phyloP scores from a whole-genome alignment of 148 eudicot genomes.

The Silene conica region DNA sequence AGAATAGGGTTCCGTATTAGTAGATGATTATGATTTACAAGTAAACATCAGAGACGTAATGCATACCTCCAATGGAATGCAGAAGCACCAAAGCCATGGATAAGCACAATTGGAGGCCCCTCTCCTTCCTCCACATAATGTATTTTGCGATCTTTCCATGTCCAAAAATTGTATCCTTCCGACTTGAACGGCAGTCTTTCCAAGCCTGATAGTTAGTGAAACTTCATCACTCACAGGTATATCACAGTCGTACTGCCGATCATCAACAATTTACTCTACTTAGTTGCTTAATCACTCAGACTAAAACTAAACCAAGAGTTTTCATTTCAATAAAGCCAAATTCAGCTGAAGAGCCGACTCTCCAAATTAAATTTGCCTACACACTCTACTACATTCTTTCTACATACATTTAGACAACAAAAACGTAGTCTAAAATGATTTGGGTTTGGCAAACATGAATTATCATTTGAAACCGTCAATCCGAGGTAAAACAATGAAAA shows the following conservation, averaged over 20 bases:
- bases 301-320: neutral
- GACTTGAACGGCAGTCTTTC: conserved; percentile 76
- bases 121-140: conserved; percentile 94
- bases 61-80: conserved; percentile 95
- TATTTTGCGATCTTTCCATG: conserved; percentile 83
- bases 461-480: neutral
- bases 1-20: neutral
- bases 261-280: neutral
- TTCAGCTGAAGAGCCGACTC: neutral
- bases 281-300: neutral
- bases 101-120: conserved; percentile 74
- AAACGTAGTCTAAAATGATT: neutral
- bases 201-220: conserved; percentile 46
- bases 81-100: conserved; percentile 99
- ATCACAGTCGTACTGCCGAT: conserved; percentile 1
- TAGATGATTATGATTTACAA: neutral
- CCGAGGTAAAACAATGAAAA: neutral
- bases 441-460: neutral
- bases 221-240: conserved; percentile 1
- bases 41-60: neutral
- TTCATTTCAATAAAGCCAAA: neutral
- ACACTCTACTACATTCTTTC: neutral
- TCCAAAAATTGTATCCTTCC: conserved; percentile 90
- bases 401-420: neutral
- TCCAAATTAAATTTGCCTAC: neutral